These are phyloP conservation scores for Suhomyces kilbournensis DNA, from an alignment of 805 yeast species.

Conservation along the genomic window DNA sequence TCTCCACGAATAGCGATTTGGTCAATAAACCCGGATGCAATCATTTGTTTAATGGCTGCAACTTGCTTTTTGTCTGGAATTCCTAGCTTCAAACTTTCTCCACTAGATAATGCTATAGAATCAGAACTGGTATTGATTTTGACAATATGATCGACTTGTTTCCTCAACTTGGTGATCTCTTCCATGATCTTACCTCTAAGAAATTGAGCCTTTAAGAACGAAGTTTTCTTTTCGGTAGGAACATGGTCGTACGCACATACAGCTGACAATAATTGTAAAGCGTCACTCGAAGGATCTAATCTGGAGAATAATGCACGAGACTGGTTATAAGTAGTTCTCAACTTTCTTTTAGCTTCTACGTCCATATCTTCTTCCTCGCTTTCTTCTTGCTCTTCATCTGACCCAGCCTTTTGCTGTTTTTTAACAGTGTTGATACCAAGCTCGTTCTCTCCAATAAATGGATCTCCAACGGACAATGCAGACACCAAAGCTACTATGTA, in stretches of 20 bases:
- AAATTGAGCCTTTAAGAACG: conserved; percentile 60
- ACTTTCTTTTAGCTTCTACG: conserved; percentile 35
- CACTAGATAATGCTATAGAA: conserved; percentile 46
- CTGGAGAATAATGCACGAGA: conserved; percentile 60
- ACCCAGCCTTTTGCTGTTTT: conserved; percentile 15
- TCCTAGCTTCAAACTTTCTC: conserved; percentile 47
- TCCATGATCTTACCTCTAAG: conserved; percentile 78
- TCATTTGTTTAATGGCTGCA: conserved; percentile 82
- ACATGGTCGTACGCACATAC: conserved; percentile 86
- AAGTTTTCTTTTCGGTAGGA: conserved; percentile 40
- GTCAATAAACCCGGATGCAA: conserved; percentile 90
- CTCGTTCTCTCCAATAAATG: conserved; percentile 74
- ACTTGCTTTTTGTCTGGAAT: conserved; percentile 71
- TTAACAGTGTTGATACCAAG: conserved; percentile 46
- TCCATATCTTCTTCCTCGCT: conserved; percentile 37
- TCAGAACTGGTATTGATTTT: conserved; percentile 61
- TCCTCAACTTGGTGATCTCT: conserved; percentile 77
- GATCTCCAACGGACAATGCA: conserved; percentile 90
- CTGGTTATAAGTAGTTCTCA: conserved; percentile 52
- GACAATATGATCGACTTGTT: conserved; percentile 75
- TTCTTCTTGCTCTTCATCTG: conserved; percentile 24
- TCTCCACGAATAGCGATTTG: conserved; percentile 87
- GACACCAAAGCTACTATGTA: conserved; percentile 91
- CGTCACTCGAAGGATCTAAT: conserved; percentile 75
- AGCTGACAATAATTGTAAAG: conserved; percentile 69